A percentile compares a stretch with the other conserved stretches of the same genome.
These are phyloP conservation scores for Hyparrhenia diplandra DNA, from an alignment of 176 grass and related monocot genomes.

Conservation along the genomic window DNA sequence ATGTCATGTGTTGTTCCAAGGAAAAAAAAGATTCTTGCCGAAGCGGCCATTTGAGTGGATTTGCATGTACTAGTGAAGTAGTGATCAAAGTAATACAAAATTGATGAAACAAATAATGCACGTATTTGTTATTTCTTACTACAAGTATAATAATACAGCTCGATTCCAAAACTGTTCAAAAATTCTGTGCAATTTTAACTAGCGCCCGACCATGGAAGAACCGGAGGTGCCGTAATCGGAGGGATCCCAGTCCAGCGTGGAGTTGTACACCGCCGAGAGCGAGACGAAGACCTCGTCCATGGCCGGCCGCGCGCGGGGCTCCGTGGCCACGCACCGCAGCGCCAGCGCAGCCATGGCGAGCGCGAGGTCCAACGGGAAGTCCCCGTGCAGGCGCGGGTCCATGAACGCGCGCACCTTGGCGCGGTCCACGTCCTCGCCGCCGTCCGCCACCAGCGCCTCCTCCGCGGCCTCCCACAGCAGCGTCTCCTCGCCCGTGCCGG, in stretches of 20 bases:
- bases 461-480: constrained; percentile 46
- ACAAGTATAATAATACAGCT: not conserved
- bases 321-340: constrained; percentile 53
- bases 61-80: too few relatives aligned
- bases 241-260: constrained; percentile 56
- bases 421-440: constrained; percentile 47
- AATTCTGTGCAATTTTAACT: not conserved
- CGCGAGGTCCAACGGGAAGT: constrained; percentile 69
- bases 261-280: constrained; percentile 53
- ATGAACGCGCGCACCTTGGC: constrained; percentile 54
- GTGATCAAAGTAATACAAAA: not conserved
- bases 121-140: not conserved
- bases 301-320: constrained; percentile 32
- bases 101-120: not conserved
- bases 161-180: not conserved
- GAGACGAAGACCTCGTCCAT: constrained; percentile 53
- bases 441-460: constrained; percentile 22
- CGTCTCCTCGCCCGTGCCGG: constrained; percentile 7
- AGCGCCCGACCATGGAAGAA: constrained; percentile 45
- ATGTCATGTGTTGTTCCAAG: not conserved
- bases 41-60: not conserved
- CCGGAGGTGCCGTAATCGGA: constrained; percentile 48
- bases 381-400: constrained; percentile 43
- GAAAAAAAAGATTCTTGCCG: accelerated
- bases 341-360: constrained; percentile 59